Percentiles rank a stretch among this genome's conserved stretches.
phyloP scores from a whole-genome alignment of 345 rosid genomes.

The Hypericum perforatum region DNA sequence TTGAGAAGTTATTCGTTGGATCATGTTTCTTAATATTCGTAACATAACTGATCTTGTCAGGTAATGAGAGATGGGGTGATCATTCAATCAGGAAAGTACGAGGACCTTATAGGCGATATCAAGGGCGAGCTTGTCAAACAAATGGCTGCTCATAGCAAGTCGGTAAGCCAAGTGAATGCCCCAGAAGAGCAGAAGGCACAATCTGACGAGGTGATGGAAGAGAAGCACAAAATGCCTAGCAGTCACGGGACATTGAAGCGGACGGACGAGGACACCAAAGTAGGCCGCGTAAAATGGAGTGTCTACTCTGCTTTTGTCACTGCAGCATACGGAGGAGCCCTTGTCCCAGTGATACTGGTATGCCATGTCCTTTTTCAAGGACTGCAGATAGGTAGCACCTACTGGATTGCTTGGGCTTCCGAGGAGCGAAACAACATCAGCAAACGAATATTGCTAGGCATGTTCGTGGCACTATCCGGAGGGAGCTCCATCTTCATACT shows the following conservation, averaged over 20 bases:
- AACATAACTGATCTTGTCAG: slow-evolving; percentile 11
- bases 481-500: slow-evolving; percentile 41
- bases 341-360: slow-evolving; percentile 37
- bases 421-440: slow-evolving; percentile 27
- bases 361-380: slow-evolving; percentile 55
- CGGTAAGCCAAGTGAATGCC: slow-evolving; percentile 42
- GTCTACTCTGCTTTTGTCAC: slow-evolving; percentile 51
- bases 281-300: slow-evolving; percentile 56
- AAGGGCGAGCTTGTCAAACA: slow-evolving; percentile 57
- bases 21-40: too few species aligned
- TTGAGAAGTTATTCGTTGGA: too few species aligned
- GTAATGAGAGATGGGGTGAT: slow-evolving; percentile 55
- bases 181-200: slow-evolving; percentile 14
- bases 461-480: slow-evolving; percentile 41
- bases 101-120: slow-evolving; percentile 39
- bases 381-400: slow-evolving; percentile 58
- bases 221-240: background rate
- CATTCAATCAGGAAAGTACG: slow-evolving; percentile 53
- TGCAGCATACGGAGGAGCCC: slow-evolving; percentile 39
- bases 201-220: slow-evolving; percentile 37
- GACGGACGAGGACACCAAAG: slow-evolving; percentile 37
- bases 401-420: slow-evolving; percentile 72
- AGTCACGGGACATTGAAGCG: slow-evolving; percentile 3
- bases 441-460: slow-evolving; percentile 32
- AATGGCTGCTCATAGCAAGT: slow-evolving; percentile 55